Conservation (phyloP, 2,329 filamentous ascomycete genomes). For the Colletotrichum sp. region DNA sequence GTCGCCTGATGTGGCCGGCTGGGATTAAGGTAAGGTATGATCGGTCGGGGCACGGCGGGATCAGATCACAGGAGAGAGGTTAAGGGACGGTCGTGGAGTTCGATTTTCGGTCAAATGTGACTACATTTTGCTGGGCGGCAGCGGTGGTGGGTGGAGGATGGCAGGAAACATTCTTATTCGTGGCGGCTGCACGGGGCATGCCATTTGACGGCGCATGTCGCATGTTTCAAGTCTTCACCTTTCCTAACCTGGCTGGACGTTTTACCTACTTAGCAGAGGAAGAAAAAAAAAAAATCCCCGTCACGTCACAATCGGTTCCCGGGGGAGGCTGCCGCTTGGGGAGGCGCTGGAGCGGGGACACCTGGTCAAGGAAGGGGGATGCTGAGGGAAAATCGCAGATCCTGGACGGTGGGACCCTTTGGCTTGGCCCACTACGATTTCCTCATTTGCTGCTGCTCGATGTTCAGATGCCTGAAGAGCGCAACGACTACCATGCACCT, state of each 20-base stretch:
- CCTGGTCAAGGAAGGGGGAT: not conserved
- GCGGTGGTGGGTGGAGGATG: not conserved
- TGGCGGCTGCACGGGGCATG: constrained; percentile 15
- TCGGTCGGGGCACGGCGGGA: not conserved
- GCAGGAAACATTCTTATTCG: constrained; percentile 11
- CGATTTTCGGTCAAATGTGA: not conserved
- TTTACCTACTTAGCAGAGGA: not conserved
- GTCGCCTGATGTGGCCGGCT: not conserved
- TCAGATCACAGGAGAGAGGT: not conserved
- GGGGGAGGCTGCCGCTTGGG: not conserved
- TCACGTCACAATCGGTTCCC: constrained; percentile 13
- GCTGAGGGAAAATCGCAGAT: not conserved
- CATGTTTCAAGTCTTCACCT: constrained; percentile 13
- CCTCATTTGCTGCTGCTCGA: not conserved
- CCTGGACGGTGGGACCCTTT: not conserved
- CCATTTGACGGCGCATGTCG: constrained; percentile 21
- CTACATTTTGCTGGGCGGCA: constrained; percentile 1
- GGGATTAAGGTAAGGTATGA: not conserved
- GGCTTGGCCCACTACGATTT: not conserved
- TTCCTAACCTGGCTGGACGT: not conserved
- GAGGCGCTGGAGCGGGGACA: not conserved
- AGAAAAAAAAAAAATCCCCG: not conserved
- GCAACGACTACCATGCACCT: not conserved
- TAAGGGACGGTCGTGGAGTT: not conserved
- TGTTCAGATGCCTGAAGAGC: not conserved